Evolutionary conservation across 2,329 filamentous ascomycete species (phyloP), one percentile per base, ranked within the genome.

Genomic region (Trichoderma sp.): DNA sequence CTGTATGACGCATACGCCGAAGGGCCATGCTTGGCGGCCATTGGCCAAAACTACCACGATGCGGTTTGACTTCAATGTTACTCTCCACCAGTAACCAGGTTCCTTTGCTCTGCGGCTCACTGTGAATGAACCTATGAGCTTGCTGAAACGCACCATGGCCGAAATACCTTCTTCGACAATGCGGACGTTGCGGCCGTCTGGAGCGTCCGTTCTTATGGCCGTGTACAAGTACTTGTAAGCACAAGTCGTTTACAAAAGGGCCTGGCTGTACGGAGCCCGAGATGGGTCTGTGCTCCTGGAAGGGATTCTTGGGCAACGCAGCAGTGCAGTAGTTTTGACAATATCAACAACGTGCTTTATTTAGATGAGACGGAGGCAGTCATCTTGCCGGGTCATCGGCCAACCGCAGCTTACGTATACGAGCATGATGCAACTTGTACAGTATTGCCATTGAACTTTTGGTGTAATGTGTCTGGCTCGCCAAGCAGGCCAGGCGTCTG

Each of bases 1-100:
- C 14, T 16, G 16, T 29, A 55, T 53, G 61, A 55, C 49, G 33
- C 61, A 63, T 40, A 27, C 60, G 60, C 60, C 60, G 60, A 63
- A 31, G 6, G 27, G n/a, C 13, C 29, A 13, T 37, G 47, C 49
- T 24, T 55, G 52, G 24, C 47, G 13, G n/a, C 47, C 47, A 49
- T 49, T 49, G 47, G 47, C 47, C 5, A 49, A 24, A 13, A 49
- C 47, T 4, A 43, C 13, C 47, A 49, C 47, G 47, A 49, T 49
- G 47, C 47, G 2, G 43, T 49, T 24, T 24, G 7, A 21, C 47
- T 49, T 49, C 19, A 35, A 35, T 13, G 33, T 13, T 24, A 13
- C 47, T 24, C 21, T 49, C 21, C 47, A 49, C 47, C 6, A 43
- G 5, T 35, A 14, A n/a, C 40, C 47, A 13, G 47, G 49, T 35